These are phyloP conservation scores for Digitaria exilis DNA, from an alignment of 202 grass and related monocot species.

Conservation along the genomic window DNA sequence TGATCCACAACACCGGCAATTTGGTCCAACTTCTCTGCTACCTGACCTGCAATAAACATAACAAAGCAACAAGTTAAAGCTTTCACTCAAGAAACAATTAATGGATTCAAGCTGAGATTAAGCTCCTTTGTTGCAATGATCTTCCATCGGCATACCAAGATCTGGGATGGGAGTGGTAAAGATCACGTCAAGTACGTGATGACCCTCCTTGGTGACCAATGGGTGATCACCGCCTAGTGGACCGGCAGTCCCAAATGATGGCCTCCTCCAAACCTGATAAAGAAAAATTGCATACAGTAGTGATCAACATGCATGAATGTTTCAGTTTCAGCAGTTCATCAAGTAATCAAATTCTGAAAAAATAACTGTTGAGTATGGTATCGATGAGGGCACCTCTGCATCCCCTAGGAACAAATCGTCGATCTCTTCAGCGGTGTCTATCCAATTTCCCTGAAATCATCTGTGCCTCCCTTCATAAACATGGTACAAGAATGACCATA, in stretches of 20 bases:
- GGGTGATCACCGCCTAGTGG: slow-evolving; percentile 82
- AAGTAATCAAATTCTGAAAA: neutral
- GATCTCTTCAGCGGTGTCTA: slow-evolving; percentile 82
- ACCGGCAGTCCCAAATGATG: slow-evolving; percentile 62
- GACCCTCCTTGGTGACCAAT: slow-evolving; percentile 75
- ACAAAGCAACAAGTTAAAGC: slow-evolving; percentile 17
- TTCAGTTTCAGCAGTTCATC: neutral
- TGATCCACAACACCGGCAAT: slow-evolving; percentile 75
- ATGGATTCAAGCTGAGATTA: neutral
- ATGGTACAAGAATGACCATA: neutral
- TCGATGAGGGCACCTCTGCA: slow-evolving; percentile 61
- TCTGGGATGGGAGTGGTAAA: slow-evolving; percentile 79
- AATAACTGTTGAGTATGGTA: neutral
- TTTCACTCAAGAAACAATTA: neutral
- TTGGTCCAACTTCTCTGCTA: slow-evolving; percentile 72
- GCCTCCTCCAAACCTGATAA: slow-evolving; percentile 89
- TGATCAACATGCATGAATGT: neutral
- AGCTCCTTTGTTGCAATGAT: neutral
- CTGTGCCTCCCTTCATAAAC: slow-evolving; percentile 35
- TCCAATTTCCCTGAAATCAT: slow-evolving; percentile 83
- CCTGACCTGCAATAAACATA: slow-evolving; percentile 49
- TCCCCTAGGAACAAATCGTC: slow-evolving; percentile 93
- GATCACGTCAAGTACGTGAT: slow-evolving; percentile 85
- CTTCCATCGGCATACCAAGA: slow-evolving; percentile 51
- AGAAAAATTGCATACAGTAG: neutral